Evolutionary conservation across 306 rosid species (phyloP).

Genomic region (Rosa persica): DNA sequence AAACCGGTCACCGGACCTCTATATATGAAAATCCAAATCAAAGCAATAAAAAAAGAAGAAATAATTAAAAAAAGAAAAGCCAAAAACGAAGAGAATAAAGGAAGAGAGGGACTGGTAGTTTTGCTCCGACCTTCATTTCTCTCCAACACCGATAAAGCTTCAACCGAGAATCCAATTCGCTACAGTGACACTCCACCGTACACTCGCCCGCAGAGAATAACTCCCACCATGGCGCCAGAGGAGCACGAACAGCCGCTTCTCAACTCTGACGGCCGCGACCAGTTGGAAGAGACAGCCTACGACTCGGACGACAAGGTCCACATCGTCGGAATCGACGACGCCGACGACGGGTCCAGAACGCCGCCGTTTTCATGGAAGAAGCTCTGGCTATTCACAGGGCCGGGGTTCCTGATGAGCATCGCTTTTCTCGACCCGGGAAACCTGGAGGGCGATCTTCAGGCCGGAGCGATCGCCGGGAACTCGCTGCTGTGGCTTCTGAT

Average conservation of each 20-base stretch:
- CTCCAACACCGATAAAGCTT: conserved; percentile 15
- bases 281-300: conserved; percentile 53
- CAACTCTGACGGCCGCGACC: conserved; percentile 28
- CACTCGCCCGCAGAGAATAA: neutral
- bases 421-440: conserved; percentile 95
- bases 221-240: conserved; percentile 42
- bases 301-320: conserved; percentile 62
- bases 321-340: conserved; percentile 54
- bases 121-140: neutral
- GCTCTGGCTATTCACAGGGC: conserved; percentile 95
- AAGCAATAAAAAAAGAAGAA: neutral
- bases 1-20: neutral
- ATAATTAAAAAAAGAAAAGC: neutral
- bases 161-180: neutral
- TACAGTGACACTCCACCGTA: conserved; percentile 2
- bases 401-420: conserved; percentile 95
- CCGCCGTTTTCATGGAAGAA: conserved; percentile 95
- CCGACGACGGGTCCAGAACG: neutral
- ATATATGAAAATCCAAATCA: neutral
- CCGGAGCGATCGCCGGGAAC: conserved; percentile 92
- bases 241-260: conserved; percentile 52
- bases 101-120: conserved; percentile 17
- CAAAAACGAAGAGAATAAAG: neutral
- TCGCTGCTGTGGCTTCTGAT: conserved; percentile 84
- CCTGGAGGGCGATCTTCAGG: conserved; percentile 91